Evolutionary conservation across 2,329 filamentous ascomycete genomes (phyloP).

Genomic region (Sporothrix globosa): DNA sequence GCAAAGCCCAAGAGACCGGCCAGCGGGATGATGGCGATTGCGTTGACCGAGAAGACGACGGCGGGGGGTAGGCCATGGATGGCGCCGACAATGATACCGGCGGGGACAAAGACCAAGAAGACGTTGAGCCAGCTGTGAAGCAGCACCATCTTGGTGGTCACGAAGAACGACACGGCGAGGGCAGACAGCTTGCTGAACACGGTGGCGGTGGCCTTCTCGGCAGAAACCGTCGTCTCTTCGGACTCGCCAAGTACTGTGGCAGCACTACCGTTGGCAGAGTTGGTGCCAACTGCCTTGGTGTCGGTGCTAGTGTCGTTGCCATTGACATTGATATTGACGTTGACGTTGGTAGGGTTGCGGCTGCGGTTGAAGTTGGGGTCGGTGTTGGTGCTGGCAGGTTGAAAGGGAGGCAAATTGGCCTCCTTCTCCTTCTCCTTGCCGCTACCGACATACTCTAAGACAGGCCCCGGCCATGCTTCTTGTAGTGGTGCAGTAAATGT

Average conservation of each 20-base stretch:
- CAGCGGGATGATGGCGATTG: slow-evolving; percentile 73
- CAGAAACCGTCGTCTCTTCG: slow-evolving; percentile 11
- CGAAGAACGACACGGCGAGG: slow-evolving; percentile 43
- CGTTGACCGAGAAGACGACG: slow-evolving; percentile 73
- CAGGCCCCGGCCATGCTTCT: slow-evolving; percentile 59
- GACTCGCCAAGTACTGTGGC: slow-evolving; percentile 8
- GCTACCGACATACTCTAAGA: slow-evolving; percentile 48
- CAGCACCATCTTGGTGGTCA: slow-evolving; percentile 63
- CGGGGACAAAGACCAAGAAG: slow-evolving; percentile 75
- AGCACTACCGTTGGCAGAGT: slow-evolving; percentile 4
- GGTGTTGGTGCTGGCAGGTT: slow-evolving; percentile 1
- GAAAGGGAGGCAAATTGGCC: slow-evolving; percentile 2
- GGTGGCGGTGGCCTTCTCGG: slow-evolving; percentile 17
- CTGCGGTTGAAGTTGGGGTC: not conserved
- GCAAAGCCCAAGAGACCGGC: slow-evolving; percentile 73
- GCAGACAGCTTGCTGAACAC: slow-evolving; percentile 40
- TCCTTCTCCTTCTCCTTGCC: slow-evolving; percentile 41
- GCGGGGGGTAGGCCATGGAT: slow-evolving; percentile 58
- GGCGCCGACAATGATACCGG: slow-evolving; percentile 68
- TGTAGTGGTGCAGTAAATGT: slow-evolving; percentile 53
- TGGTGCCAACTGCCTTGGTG: not conserved
- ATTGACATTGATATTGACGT: not conserved
- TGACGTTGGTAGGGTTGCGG: not conserved
- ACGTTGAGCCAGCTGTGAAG: slow-evolving; percentile 78
- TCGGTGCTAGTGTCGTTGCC: not conserved